Percentiles rank a stretch among this genome's conserved stretches.
Evolutionary conservation across 306 rosid genomes (phyloP).

Genomic region (Fragaria iinumae): DNA sequence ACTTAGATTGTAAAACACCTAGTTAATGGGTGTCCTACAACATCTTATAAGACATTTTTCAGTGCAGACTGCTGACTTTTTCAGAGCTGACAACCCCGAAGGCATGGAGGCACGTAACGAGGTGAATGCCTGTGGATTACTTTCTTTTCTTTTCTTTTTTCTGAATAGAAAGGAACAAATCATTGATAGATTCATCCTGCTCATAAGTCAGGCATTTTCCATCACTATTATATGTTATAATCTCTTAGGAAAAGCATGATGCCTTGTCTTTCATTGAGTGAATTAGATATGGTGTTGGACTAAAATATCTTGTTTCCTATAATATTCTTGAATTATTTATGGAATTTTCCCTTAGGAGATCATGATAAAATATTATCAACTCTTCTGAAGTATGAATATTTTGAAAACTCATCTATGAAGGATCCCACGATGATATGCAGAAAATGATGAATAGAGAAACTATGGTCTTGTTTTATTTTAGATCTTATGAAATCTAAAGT

Average conservation of each 20-base stretch:
- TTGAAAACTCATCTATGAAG: neutral
- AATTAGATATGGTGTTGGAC: neutral
- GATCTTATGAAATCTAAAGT: neutral
- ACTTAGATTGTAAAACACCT: neutral
- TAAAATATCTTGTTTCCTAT: neutral
- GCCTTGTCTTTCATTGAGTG: slow-evolving; percentile 8
- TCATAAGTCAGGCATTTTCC: slow-evolving; percentile 4
- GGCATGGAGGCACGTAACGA: slow-evolving; percentile 97
- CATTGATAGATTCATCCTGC: neutral
- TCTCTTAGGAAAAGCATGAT: neutral
- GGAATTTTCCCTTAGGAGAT: neutral
- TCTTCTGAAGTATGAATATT: neutral
- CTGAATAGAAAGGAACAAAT: slow-evolving; percentile 14
- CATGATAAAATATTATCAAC: neutral
- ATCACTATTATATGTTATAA: neutral
- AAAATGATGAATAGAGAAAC: neutral
- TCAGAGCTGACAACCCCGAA: slow-evolving; percentile 96
- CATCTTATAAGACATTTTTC: slow-evolving; percentile 23
- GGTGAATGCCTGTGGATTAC: slow-evolving; percentile 48
- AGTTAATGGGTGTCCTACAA: slow-evolving; percentile 1
- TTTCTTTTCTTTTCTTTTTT: slow-evolving; percentile 23
- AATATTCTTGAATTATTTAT: neutral
- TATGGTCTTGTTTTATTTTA: neutral
- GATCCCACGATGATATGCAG: neutral
- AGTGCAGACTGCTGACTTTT: slow-evolving; percentile 89